phyloP scores from a whole-genome alignment of 1,284 basidiomycete species.

The Stygiomarasmius scandens region DNA sequence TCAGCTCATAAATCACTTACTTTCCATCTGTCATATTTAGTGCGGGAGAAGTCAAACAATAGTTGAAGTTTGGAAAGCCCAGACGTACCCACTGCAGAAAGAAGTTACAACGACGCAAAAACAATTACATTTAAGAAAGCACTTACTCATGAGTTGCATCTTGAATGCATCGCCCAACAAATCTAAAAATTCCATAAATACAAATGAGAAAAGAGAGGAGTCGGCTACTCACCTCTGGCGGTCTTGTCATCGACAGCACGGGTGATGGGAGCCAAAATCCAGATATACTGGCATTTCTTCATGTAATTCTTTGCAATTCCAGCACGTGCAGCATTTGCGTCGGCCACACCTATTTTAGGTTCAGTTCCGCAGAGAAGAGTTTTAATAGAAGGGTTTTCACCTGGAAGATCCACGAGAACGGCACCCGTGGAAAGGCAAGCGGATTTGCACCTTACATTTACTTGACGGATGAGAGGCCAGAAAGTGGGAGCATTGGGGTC shows the following conservation, averaged over 20 bases:
- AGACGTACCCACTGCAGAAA: constrained; percentile 36
- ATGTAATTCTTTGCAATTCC: constrained; percentile 62
- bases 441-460: constrained; percentile 58
- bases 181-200: constrained; percentile 35
- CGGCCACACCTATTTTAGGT: constrained; percentile 48
- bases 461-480: constrained; percentile 66
- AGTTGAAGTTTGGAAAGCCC: neutral
- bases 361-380: neutral
- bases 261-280: constrained; percentile 57
- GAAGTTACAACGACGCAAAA: constrained; percentile 3
- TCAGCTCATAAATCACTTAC: constrained; percentile 33
- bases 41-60: neutral
- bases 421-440: constrained; percentile 57
- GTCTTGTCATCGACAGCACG: constrained; percentile 62
- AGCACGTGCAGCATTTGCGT: constrained; percentile 60
- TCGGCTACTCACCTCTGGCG: constrained; percentile 44
- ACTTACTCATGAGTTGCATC: constrained; percentile 62
- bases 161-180: constrained; percentile 63
- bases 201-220: neutral
- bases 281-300: constrained; percentile 60
- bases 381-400: constrained; percentile 25
- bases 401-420: constrained; percentile 62
- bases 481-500: constrained; percentile 48
- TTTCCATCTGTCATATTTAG: constrained; percentile 48
- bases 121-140: neutral